Evolutionary conservation across 495 filamentous ascomycete genomes (phyloP).

Genomic region (Staphylotrichum longicolle): DNA sequence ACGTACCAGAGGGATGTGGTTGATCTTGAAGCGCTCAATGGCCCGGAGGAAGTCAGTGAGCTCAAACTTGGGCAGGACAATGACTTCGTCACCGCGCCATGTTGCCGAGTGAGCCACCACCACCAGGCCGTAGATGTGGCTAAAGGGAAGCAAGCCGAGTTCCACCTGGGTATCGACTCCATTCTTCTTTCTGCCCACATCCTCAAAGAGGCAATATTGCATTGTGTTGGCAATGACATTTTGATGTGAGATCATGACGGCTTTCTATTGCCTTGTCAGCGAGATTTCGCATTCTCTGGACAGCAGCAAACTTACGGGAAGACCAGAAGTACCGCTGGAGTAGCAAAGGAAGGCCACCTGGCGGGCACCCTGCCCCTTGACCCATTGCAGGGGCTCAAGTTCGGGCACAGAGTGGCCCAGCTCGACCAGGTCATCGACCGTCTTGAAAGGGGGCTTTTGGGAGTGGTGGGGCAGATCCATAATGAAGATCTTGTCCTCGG

Average conservation of each 20-base stretch:
- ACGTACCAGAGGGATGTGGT: slow-evolving; percentile 61
- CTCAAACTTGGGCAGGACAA: slow-evolving; percentile 86
- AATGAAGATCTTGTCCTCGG: slow-evolving; percentile 70
- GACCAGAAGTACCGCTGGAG: slow-evolving; percentile 82
- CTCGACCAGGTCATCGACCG: slow-evolving; percentile 64
- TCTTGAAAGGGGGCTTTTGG: slow-evolving; percentile 59
- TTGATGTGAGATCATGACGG: slow-evolving; percentile 85
- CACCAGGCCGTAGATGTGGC: slow-evolving; percentile 83
- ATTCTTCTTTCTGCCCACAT: slow-evolving; percentile 36
- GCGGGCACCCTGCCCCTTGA: slow-evolving; percentile 68
- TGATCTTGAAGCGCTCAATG: slow-evolving; percentile 73
- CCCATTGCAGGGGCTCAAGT: slow-evolving; percentile 66
- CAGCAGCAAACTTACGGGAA: slow-evolving; percentile 58
- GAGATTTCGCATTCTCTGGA: neutral
- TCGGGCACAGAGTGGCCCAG: slow-evolving; percentile 61
- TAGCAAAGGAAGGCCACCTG: slow-evolving; percentile 85
- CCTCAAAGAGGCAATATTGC: slow-evolving; percentile 59
- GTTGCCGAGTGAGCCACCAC: slow-evolving; percentile 66
- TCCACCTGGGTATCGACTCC: slow-evolving; percentile 56
- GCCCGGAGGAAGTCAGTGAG: slow-evolving; percentile 60
- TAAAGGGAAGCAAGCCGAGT: slow-evolving; percentile 76
- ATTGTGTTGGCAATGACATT: slow-evolving; percentile 86
- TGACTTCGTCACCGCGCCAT: slow-evolving; percentile 73
- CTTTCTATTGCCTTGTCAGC: slow-evolving; percentile 64
- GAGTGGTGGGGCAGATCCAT: slow-evolving; percentile 63